Evolutionary conservation across 805 yeast species (phyloP), one percentile per base, ranked within the genome.

Genomic region (Barnettozyma vustinii): DNA sequence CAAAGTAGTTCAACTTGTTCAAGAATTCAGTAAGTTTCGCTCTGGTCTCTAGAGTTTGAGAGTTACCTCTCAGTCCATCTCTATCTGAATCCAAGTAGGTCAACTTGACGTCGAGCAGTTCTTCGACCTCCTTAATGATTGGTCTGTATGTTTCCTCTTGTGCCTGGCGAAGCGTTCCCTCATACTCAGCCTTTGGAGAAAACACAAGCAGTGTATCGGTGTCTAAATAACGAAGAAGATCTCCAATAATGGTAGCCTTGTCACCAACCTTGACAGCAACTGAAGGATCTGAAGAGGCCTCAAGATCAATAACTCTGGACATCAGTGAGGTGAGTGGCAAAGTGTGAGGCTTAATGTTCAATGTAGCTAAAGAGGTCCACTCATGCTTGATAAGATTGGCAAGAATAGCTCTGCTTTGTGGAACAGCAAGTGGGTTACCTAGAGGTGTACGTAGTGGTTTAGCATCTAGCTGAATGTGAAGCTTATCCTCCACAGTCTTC

Each of bases 151-250:
- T 68, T 56, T 81, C 79, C 54, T 88, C 83, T 67, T 94, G 99
- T n/a, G 79, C 88, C 36, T 70, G 64, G 61, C 99, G 77, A 53
- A 94, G 73, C 39, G 71, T 73, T 9, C 98, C 98, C 56, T 87
- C 91, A 62, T 86, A 89, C 63, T 92, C 98, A 39, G 71, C 74
- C 10, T 58, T 55, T 12, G 97, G 96, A 1, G 97, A 83, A 60
- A 91, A 85, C 9, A 92, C 89, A 46, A 94, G 73, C 53, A 96
- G 71, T 1, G 98, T 90, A 66, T 94, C 99, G 0, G 99, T 94
- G 64, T 94, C 99, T 50, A 95, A 72, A 62, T 91, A 94, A 48
- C 91, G 80, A 60, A 92, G 69, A 52, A 94, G 68, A 53, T 77
- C 77, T 40, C 74, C 66, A 52, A 79, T 76, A 19, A 88, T 77